Evolutionary conservation across 2,329 filamentous ascomycete species (phyloP), one percentile per base, ranked within the genome.

Genomic region (Coniochaeta sp.): DNA sequence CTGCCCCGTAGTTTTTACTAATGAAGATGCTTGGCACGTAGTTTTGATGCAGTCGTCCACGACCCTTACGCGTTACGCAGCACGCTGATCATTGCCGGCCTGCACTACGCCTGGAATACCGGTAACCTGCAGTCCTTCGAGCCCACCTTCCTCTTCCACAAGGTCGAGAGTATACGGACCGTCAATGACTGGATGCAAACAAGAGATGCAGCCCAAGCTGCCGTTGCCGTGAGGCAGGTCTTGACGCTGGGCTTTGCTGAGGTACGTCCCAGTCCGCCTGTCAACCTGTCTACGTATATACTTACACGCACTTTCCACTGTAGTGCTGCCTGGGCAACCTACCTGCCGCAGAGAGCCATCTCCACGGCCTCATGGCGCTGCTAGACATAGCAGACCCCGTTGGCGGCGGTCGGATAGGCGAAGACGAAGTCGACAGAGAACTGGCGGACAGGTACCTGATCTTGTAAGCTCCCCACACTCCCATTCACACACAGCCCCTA

Each of bases 61-160:
- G 51, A 52, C 22, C 51, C 51, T 10, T 33, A 22, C 5, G 51
- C 51, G 13, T 24, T 52, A 18, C 42, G 51, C 31, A 52, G 46
- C 32, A 52, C 51, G 12, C 31, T 52, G 6, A 46, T 52, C 18
- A 48, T 52, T 9, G 51, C 51, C 24, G 42, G 38, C 22, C 16
- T 52, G 32, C 51, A 52, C 26, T 52, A 52, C 27, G 38, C 32
- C 13, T 51, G 49, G 49, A 51, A 45, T 18, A 45, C 49, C 20
- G 49, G 49, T 6, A 7, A n/a, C 14, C 35, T 51, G 3, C 42
- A 48, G 45, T 24, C 31, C 16, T 52, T 27, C 16, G 51, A 52
- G 30, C 16, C 46, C 24, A 52, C 51, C 12, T 52, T 48, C 27
- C 45, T 52, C n/a, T 42, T 40, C 51, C 45, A 52, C 51, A 52